Percentiles rank a stretch among this genome's conserved stretches.
phyloP scores from a whole-genome alignment of 2,329 filamentous ascomycete species.

The Leptosphaerulina australis region DNA sequence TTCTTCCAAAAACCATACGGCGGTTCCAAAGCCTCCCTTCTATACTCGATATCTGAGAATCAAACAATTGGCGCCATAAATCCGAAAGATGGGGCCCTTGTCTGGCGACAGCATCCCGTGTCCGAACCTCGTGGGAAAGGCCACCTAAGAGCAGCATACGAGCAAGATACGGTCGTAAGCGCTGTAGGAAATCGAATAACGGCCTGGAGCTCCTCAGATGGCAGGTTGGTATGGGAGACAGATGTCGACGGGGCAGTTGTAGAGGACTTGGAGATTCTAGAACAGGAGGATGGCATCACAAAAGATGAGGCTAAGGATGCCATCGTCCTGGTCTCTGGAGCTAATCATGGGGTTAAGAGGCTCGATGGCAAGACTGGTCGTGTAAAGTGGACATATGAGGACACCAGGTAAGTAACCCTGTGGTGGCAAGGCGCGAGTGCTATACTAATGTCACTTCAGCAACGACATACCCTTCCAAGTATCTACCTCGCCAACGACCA shows the following conservation, averaged over 20 bases:
- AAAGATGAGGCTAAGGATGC: slow-evolving; percentile 66
- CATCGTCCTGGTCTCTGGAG: slow-evolving; percentile 68
- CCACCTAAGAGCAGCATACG: slow-evolving; percentile 74
- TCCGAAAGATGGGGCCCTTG: slow-evolving; percentile 78
- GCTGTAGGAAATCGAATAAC: slow-evolving; percentile 73
- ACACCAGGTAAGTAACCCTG: slow-evolving; percentile 56
- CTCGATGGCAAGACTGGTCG: slow-evolving; percentile 74
- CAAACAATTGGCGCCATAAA: slow-evolving; percentile 86
- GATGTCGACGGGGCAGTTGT: slow-evolving; percentile 62
- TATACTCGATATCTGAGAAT: slow-evolving; percentile 89
- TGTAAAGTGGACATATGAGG: slow-evolving; percentile 78
- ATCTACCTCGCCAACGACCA: slow-evolving; percentile 69
- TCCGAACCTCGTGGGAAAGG: slow-evolving; percentile 42
- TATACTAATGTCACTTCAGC: slow-evolving; percentile 46
- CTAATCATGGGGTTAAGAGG: slow-evolving; percentile 67
- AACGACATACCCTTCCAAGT: slow-evolving; percentile 76
- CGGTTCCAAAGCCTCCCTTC: slow-evolving; percentile 81
- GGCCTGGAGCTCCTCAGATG: slow-evolving; percentile 83
- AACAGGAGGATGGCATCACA: slow-evolving; percentile 65
- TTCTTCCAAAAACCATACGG: slow-evolving; percentile 91
- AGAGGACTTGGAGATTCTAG: slow-evolving; percentile 77
- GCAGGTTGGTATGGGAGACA: slow-evolving; percentile 76
- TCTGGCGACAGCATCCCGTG: slow-evolving; percentile 84
- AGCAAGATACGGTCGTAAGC: slow-evolving; percentile 76
- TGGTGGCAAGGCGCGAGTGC: not conserved